Conservation (phyloP, 2,329 filamentous ascomycete species). For the Cytospora leucostoma region DNA sequence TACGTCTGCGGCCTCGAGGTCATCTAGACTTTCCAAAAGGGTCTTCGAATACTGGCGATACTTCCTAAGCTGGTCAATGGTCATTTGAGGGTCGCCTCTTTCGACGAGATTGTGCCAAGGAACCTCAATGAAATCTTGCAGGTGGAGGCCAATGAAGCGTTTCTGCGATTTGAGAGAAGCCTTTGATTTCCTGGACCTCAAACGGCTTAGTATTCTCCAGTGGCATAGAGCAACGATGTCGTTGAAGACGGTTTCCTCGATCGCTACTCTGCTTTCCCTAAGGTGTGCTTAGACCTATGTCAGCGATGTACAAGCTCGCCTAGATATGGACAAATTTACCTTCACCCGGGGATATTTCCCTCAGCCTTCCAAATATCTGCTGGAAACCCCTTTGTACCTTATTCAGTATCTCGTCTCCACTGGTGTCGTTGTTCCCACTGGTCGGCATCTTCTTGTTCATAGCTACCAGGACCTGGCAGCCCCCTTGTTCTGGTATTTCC, state of each 20-base stretch:
- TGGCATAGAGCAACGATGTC: constrained; percentile 19
- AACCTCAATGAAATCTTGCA: constrained; percentile 9
- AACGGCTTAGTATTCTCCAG: constrained; percentile 8
- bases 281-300: neutral
- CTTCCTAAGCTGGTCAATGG: neutral
- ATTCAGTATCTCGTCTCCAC: neutral
- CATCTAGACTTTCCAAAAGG: neutral
- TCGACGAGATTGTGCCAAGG: neutral
- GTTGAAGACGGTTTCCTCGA: constrained; percentile 8
- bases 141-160: neutral
- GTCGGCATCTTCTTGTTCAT: constrained; percentile 9
- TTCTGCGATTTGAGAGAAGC: neutral
- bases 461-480: constrained; percentile 16
- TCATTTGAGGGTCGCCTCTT: neutral
- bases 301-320: neutral
- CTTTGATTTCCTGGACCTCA: constrained; percentile 1
- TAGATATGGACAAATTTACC: neutral
- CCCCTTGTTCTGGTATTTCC: neutral
- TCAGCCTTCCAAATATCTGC: constrained; percentile 11
- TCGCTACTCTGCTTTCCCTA: neutral
- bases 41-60: neutral
- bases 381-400: constrained; percentile 13
- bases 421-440: neutral
- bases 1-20: neutral
- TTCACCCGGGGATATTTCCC: neutral